A percentile compares a stretch with the other conserved stretches of the same genome.
These are phyloP conservation scores for Goffeauzyma gilvescens DNA, from an alignment of 768 basidiomycete genomes.

Conservation along the genomic window DNA sequence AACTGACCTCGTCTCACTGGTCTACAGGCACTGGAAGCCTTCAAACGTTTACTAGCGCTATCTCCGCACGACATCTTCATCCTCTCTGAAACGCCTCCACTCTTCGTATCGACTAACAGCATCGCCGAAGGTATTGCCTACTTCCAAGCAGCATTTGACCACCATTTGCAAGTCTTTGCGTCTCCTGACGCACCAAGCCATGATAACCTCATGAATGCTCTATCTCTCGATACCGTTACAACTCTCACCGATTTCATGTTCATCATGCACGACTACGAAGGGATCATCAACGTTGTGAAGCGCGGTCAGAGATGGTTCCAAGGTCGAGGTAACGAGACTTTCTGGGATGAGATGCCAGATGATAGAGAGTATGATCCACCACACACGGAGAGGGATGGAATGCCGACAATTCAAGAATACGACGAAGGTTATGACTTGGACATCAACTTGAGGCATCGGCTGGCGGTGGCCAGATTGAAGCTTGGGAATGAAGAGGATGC, in stretches of 20 bases:
- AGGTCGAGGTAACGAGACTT: slow-evolving; percentile 48
- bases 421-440: slow-evolving; percentile 49
- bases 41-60: slow-evolving; percentile 46
- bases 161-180: slow-evolving; percentile 43
- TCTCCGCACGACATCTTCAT: slow-evolving; percentile 50
- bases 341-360: slow-evolving; percentile 67
- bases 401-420: slow-evolving; percentile 36
- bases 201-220: slow-evolving; percentile 8
- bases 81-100: slow-evolving; percentile 54
- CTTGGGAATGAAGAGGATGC: slow-evolving; percentile 64
- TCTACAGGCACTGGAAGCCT: slow-evolving; percentile 43
- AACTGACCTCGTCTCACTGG: not conserved
- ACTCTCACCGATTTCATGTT: slow-evolving; percentile 71
- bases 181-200: slow-evolving; percentile 14
- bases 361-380: slow-evolving; percentile 68
- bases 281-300: slow-evolving; percentile 50
- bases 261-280: slow-evolving; percentile 46
- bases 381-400: slow-evolving; percentile 23
- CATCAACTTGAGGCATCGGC: slow-evolving; percentile 58
- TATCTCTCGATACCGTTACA: slow-evolving; percentile 37
- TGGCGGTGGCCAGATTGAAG: slow-evolving; percentile 64
- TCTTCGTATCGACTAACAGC: slow-evolving; percentile 57
- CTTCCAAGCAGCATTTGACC: slow-evolving; percentile 54
- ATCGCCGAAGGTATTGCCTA: slow-evolving; percentile 46
- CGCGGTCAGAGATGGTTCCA: slow-evolving; percentile 80